phyloP scores from a whole-genome alignment of 2,329 filamentous ascomycete genomes.

The Hypoxylon sp. region DNA sequence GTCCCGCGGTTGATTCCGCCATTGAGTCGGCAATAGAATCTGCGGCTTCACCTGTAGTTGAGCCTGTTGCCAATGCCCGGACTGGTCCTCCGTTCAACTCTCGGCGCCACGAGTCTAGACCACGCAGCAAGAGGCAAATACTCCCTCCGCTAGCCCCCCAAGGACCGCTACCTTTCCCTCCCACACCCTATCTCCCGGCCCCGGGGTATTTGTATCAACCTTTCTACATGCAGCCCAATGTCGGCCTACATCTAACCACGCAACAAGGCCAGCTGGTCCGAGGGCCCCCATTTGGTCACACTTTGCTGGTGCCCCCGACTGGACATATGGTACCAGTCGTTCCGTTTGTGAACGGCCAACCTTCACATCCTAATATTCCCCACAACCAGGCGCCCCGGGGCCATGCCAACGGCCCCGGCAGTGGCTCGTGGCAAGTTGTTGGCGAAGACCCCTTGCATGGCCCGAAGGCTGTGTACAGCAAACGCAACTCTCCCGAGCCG shows the following conservation, averaged over 20 bases:
- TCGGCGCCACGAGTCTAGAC: neutral
- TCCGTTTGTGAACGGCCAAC: neutral
- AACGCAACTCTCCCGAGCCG: neutral
- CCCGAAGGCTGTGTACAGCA: conserved; percentile 39
- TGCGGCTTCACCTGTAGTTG: neutral
- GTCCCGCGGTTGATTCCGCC: neutral
- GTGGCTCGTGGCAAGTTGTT: conserved; percentile 18
- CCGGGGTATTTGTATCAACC: neutral
- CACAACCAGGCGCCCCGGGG: neutral
- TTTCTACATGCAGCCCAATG: conserved; percentile 8
- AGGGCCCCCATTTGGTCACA: neutral
- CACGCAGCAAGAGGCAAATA: neutral
- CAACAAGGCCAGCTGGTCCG: neutral
- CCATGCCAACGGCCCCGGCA: neutral
- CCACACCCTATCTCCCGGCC: too few species aligned
- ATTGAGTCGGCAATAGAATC: neutral
- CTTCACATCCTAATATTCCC: neutral
- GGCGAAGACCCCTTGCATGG: conserved; percentile 37
- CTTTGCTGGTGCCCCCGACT: too few species aligned
- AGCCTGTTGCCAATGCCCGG: neutral
- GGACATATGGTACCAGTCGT: neutral
- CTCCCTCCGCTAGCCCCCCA: neutral
- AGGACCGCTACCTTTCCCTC: neutral
- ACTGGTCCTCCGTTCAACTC: neutral
- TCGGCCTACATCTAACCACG: neutral